Base-by-base conservation (phyloP, 257 asterid species). In the Solanum bulbocastanum region DNA sequence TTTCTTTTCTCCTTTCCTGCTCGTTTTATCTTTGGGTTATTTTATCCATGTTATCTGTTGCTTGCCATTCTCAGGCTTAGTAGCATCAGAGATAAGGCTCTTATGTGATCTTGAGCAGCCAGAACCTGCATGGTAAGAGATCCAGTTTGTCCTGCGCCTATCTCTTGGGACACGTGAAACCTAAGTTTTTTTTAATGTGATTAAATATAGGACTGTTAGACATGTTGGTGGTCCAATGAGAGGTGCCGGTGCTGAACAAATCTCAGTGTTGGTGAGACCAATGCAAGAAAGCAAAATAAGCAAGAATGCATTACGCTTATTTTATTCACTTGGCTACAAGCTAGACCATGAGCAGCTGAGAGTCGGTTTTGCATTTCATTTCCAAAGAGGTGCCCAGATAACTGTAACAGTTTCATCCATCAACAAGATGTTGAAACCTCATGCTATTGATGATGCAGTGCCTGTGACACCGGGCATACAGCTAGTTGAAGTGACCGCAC, bases 171-270 rank as follows among this genome's bases (percentile, higher is more conserved):
- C 37, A 66, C 46, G 0, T 32, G 78, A 37, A 25, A 66, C 87
- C 87, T 86, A 86, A 86, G 8, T 71, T 8, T 30, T 37, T 27
- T 39, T 27, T 25, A 3, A 30, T 73, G 18, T 44, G 62, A 73
- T 40, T 75, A 71, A 35, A 75, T 25, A 88, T 90, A 97, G 99
- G 99, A 94, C 98, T 88, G 98, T 96, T 10, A 91, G 99, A 58
- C 99, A 96, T 90, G 90, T 97, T 73, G 99, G 99, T 90, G 98
- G 99, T 89, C 94, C 99, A 5, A 93, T 96, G 96, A 93, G 96
- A 90, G 99, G 98, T 71, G 91, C 99, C 56, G 98, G 97, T 69
- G 98, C 99, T 1, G 98, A 97, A 27, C 99, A 97, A 90, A 89
- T 96, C 46, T 94, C 99, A 0, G 99, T 94, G 75, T 91, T 95